Conservation (phyloP, 108 stramenopile genomes). For the Skeletonema menzelii region DNA sequence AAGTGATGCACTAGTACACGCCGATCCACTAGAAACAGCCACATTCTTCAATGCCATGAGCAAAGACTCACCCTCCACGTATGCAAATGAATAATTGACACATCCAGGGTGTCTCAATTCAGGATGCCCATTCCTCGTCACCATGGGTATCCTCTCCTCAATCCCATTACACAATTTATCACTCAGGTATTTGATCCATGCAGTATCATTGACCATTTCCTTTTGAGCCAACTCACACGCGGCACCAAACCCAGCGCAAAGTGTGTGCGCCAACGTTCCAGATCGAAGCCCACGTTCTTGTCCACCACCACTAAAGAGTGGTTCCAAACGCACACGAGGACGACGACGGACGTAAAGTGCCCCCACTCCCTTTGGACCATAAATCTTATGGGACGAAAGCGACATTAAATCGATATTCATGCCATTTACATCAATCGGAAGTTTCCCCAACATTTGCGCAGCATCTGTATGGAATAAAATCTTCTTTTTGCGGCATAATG, state of each 20-base stretch:
- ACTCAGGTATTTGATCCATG: slow-evolving; percentile 74
- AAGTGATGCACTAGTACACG: slow-evolving; percentile 97
- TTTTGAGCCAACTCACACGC: slow-evolving; percentile 88
- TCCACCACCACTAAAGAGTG: slow-evolving; percentile 95
- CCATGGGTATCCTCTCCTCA: slow-evolving; percentile 83
- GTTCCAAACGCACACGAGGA: slow-evolving; percentile 97
- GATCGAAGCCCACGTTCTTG: slow-evolving; percentile 95
- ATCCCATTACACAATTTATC: slow-evolving; percentile 86
- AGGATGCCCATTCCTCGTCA: slow-evolving; percentile 92
- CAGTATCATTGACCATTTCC: slow-evolving; percentile 87
- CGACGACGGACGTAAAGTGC: slow-evolving; percentile 95
- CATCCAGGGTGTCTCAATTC: slow-evolving; percentile 91
- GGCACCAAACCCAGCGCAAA: slow-evolving; percentile 89
- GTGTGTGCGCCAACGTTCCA: slow-evolving; percentile 88
- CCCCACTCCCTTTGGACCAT: slow-evolving; percentile 99
- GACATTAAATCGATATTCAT: slow-evolving; percentile 95
- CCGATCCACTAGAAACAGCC: slow-evolving; percentile 96
- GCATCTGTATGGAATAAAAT: slow-evolving; percentile 98
- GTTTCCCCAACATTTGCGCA: slow-evolving; percentile 98
- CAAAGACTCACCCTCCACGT: slow-evolving; percentile 98
- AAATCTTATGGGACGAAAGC: slow-evolving; percentile 97
- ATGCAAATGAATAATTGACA: slow-evolving; percentile 98
- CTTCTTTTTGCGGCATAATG: slow-evolving; percentile 90
- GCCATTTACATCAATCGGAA: slow-evolving; percentile 95
- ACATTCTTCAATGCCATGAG: slow-evolving; percentile 99